These are phyloP conservation scores for Nematodospora valgi DNA, from an alignment of 805 yeast genomes.

Conservation along the genomic window DNA sequence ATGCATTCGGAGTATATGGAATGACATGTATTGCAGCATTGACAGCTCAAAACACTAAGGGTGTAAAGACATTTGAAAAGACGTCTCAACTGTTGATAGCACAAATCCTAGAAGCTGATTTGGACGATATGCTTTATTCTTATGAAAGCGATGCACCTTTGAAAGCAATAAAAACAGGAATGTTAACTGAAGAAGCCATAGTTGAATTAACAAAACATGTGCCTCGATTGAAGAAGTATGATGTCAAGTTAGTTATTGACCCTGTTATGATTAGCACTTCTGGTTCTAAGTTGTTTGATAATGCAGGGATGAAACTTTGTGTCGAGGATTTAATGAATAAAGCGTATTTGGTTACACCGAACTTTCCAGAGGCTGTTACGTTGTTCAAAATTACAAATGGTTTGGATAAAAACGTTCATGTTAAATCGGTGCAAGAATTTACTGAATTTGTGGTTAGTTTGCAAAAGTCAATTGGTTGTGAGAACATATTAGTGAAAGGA, in stretches of 20 bases:
- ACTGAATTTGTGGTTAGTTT: constrained; percentile 19
- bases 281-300: constrained; percentile 57
- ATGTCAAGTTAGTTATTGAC: constrained; percentile 56
- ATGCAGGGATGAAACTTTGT: constrained; percentile 41
- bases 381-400: constrained; percentile 28
- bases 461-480: constrained; percentile 33
- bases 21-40: constrained; percentile 74
- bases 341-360: constrained; percentile 72
- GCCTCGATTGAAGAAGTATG: constrained; percentile 20
- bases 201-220: constrained; percentile 40
- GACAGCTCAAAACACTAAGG: constrained; percentile 71
- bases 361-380: constrained; percentile 59
- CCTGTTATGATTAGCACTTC: constrained; percentile 85
- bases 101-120: constrained; percentile 49
- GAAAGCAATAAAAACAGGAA: constrained; percentile 75
- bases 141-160: constrained; percentile 27
- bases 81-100: constrained; percentile 43
- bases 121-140: constrained; percentile 51
- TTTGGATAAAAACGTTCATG: background rate
- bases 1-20: constrained; percentile 73
- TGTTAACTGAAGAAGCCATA: constrained; percentile 60
- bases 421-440: constrained; percentile 34
- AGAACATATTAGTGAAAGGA: constrained; percentile 69
- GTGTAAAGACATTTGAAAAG: constrained; percentile 41
- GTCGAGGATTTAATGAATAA: constrained; percentile 44